Evolutionary conservation across 352 stramenopile genomes (phyloP).

Genomic region (Blastocystis sp.): DNA sequence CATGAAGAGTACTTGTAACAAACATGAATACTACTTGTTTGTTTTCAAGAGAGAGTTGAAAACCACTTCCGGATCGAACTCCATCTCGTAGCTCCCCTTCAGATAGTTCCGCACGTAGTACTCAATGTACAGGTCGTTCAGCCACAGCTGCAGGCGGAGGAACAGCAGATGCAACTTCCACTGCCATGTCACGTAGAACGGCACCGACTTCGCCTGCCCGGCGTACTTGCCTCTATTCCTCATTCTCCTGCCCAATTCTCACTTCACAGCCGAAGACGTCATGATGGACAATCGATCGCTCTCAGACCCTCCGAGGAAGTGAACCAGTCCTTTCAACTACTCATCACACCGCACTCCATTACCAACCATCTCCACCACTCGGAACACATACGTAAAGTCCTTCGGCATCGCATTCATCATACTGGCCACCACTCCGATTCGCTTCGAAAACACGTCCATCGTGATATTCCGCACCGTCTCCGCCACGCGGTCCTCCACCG

Average conservation of each 20-base stretch:
- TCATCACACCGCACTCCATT: not conserved
- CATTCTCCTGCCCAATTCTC: not conserved
- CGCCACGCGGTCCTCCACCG: constrained; percentile 22
- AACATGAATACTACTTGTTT: not conserved
- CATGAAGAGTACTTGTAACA: not conserved
- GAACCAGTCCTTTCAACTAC: constrained; percentile 5
- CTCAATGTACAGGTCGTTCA: constrained; percentile 60
- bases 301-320: constrained; percentile 16
- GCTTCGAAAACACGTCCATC: constrained; percentile 33
- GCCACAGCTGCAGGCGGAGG: constrained; percentile 27
- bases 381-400: constrained; percentile 64
- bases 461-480: constrained; percentile 32
- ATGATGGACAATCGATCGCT: constrained; percentile 54
- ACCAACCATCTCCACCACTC: constrained; percentile 52
- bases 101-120: constrained; percentile 43
- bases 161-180: constrained; percentile 35
- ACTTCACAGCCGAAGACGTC: constrained; percentile 42
- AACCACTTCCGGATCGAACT: constrained; percentile 56
- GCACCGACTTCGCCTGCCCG: not conserved
- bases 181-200: constrained; percentile 9
- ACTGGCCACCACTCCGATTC: constrained; percentile 46
- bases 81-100: constrained; percentile 55
- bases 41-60: constrained; percentile 39
- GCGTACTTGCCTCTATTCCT: constrained; percentile 8
- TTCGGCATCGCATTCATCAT: constrained; percentile 60